Base-by-base conservation (phyloP, 2,329 filamentous ascomycete species). In the Penicillium sp. region DNA sequence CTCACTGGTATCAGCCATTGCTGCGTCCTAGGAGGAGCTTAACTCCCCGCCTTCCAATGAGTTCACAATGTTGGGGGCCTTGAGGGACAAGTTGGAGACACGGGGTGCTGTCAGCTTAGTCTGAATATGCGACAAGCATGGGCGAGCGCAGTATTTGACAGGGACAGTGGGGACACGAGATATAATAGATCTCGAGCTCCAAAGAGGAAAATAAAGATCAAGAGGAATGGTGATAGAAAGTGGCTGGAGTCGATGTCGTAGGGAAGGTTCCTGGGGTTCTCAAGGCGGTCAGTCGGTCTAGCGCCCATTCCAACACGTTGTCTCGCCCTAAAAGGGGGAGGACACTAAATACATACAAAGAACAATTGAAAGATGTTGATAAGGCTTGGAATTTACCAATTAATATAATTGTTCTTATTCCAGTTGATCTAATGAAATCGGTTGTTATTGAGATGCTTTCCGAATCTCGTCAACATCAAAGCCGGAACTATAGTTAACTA, bases 1-100 rank as follows among this genome's bases (percentile, higher is more conserved):
- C 69, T 68, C 46, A 72, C 69, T 50, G 54, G 59, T 66, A 55
- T 72, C 70, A 65, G 69, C 68, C 69, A 72, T 72, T 50, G 59
- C 63, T 58, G 57, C 62, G 60, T 54, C 53, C 66, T 60, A 61
- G 58, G 61, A 67, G 64, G 68, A 65, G 64, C 61, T 56, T 49
- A 52, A 60, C 62, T 65, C 66, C 64, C 60, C 65, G 67, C 60
- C 50, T 63, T 59, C 40, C 55, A 54, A 53, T 59, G 46, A 44
- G 49, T 57, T 59, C 56, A 57, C 52, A 60, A 64, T 62, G 50
- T 60, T 60, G 57, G 62, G 51, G 51, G 52, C 55, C 57, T 50
- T 51, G 58, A 44, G 57, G 53, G 56, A 48, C 48, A 58, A 53
- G 58, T 56, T 46, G 57, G 50, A 59, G 55, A 53, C 48, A 55